phyloP scores from a whole-genome alignment of 1,284 basidiomycete genomes.

The Meripilus lineatus region DNA sequence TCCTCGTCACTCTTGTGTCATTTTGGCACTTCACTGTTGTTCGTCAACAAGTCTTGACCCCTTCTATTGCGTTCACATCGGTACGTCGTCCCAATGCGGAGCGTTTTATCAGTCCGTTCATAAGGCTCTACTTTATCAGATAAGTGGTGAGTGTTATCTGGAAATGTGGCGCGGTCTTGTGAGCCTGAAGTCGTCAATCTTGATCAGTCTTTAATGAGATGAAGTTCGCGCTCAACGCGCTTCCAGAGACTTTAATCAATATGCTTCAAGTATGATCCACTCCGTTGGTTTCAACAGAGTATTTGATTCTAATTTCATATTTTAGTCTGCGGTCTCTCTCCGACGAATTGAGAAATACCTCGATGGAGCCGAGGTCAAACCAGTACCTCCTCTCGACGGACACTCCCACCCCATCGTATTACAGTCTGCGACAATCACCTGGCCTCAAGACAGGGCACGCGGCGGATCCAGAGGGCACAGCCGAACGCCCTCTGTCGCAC shows the following conservation, averaged over 20 bases:
- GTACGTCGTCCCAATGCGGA: background rate
- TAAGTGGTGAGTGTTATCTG: slow-evolving; percentile 3
- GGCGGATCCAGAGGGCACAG: slow-evolving; percentile 34
- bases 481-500: slow-evolving; percentile 48
- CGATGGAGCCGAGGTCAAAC: slow-evolving; percentile 61
- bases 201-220: slow-evolving; percentile 83
- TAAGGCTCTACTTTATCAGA: too few species aligned
- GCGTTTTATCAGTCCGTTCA: too few species aligned
- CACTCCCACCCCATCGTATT: slow-evolving; percentile 63
- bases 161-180: background rate
- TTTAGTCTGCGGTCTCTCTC: slow-evolving; percentile 75
- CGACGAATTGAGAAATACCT: slow-evolving; percentile 91
- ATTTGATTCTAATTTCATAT: background rate
- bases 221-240: slow-evolving; percentile 76
- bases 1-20: slow-evolving; percentile 70
- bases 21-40: slow-evolving; percentile 84
- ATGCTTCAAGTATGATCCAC: slow-evolving; percentile 73
- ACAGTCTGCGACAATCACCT: slow-evolving; percentile 82
- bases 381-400: slow-evolving; percentile 52
- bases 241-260: slow-evolving; percentile 89
- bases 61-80: slow-evolving; percentile 84
- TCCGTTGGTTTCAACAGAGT: too few species aligned
- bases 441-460: slow-evolving; percentile 72
- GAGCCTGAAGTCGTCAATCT: background rate
- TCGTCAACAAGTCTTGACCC: slow-evolving; percentile 66